Evolutionary conservation across 2,329 filamentous ascomycete species (phyloP).

Genomic region (Lanzia echinophila): DNA sequence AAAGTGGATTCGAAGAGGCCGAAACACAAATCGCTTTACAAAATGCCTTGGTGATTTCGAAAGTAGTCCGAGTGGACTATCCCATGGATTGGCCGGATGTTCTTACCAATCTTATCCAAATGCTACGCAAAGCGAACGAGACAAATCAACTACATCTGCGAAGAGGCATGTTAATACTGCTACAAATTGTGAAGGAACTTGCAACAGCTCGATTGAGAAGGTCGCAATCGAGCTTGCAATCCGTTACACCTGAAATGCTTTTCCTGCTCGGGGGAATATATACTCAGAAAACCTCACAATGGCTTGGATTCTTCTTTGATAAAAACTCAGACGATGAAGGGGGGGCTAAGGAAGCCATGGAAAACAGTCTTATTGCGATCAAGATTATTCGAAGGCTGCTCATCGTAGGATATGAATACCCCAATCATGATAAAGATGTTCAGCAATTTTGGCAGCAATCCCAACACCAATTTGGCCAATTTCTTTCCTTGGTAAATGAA

Average conservation of each 20-base stretch:
- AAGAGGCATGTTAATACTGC: constrained; percentile 66
- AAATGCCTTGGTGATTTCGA: constrained; percentile 81
- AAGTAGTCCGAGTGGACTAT: constrained; percentile 84
- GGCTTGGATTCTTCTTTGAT: constrained; percentile 55
- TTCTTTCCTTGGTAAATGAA: constrained; percentile 57
- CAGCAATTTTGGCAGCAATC: constrained; percentile 75
- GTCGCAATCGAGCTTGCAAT: constrained; percentile 70
- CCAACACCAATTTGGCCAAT: constrained; percentile 69
- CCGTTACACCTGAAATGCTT: constrained; percentile 76
- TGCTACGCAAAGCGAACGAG: constrained; percentile 53
- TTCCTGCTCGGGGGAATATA: constrained; percentile 75
- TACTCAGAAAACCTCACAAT: constrained; percentile 61
- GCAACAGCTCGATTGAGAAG: constrained; percentile 70
- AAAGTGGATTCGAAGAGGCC: constrained; percentile 70
- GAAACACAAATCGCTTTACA: constrained; percentile 73
- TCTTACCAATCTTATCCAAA: constrained; percentile 52
- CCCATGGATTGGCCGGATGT: constrained; percentile 74
- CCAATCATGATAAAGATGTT: constrained; percentile 70
- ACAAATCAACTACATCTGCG: constrained; percentile 60
- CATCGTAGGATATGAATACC: constrained; percentile 75
- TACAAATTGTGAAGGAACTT: constrained; percentile 87
- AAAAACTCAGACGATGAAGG: constrained; percentile 49
- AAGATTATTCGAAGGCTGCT: constrained; percentile 76
- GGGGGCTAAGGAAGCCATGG: constrained; percentile 56
- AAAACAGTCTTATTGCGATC: constrained; percentile 70